phyloP scores from a whole-genome alignment of 805 yeast species.

The Hagleromyces aurorensis region DNA sequence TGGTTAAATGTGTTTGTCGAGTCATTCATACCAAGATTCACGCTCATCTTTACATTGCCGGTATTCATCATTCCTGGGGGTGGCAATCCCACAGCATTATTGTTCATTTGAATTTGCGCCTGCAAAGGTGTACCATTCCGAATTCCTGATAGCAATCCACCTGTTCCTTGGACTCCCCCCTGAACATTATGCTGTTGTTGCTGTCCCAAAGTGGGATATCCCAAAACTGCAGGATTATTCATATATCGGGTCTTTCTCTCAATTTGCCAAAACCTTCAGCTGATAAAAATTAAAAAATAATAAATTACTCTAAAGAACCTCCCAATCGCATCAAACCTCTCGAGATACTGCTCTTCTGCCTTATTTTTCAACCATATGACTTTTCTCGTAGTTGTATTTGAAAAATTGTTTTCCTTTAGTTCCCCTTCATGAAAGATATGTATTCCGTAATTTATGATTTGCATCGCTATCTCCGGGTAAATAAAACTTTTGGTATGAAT shows the following conservation, averaged over 20 bases:
- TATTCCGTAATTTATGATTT: no score
- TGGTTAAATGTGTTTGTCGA: constrained; percentile 13
- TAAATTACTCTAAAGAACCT: neutral
- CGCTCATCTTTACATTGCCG: neutral
- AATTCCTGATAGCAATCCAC: constrained; percentile 8
- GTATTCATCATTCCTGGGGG: constrained; percentile 21
- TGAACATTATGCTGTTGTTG: constrained; percentile 10
- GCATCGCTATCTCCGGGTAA: no score
- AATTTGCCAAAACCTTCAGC: neutral
- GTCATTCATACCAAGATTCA: constrained; percentile 4
- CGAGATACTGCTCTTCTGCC: no score
- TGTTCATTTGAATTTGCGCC: constrained; percentile 11
- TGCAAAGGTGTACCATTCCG: constrained; percentile 9
- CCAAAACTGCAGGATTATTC: constrained; percentile 25
- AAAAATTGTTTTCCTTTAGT: no score
- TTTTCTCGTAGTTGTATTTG: no score
- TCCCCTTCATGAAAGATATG: no score
- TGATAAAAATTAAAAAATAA: neutral
- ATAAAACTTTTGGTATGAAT: no score
- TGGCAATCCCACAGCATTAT: constrained; percentile 11
- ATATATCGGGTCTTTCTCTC: constrained; percentile 5
- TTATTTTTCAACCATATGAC: no score
- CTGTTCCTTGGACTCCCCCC: constrained; percentile 1
- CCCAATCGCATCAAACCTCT: neutral
- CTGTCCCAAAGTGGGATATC: constrained; percentile 20